phyloP scores from a whole-genome alignment of 345 rosid genomes.

The Viola odorata region DNA sequence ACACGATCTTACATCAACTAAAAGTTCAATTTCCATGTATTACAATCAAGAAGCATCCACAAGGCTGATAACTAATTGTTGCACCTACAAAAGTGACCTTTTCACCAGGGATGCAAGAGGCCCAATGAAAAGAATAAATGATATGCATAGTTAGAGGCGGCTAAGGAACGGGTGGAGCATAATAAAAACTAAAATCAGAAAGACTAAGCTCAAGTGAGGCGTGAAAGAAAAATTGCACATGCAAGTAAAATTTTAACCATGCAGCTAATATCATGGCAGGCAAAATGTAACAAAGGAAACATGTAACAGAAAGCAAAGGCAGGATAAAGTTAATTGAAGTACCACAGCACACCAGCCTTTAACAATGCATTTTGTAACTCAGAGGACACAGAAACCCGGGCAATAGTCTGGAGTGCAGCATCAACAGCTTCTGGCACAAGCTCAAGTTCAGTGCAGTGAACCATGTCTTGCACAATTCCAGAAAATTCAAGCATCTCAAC shows the following conservation, averaged over 20 bases:
- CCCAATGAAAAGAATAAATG: background rate
- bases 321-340: slow-evolving; percentile 13
- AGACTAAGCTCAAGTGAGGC: background rate
- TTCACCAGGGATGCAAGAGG: background rate
- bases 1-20: too few species aligned
- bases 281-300: too few species aligned
- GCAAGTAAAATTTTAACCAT: background rate
- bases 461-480: slow-evolving; percentile 79
- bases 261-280: too few species aligned
- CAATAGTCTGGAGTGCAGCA: slow-evolving; percentile 85
- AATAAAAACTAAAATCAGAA: background rate
- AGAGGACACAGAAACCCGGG: slow-evolving; percentile 72
- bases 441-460: slow-evolving; percentile 93
- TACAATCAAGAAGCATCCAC: too few species aligned
- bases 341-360: slow-evolving; percentile 95
- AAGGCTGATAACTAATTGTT: too few species aligned
- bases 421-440: slow-evolving; percentile 88
- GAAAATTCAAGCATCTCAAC: slow-evolving; percentile 63
- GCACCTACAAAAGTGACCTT: too few species aligned
- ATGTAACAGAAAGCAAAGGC: background rate
- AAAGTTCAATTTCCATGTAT: too few species aligned
- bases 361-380: slow-evolving; percentile 78
- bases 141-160: background rate
- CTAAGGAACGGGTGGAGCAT: background rate
- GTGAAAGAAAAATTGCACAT: background rate